A percentile compares a stretch with the other conserved stretches of the same genome.
Evolutionary conservation across 176 grass and related monocot species (phyloP).

Genomic region (Aegilops bicornis): DNA sequence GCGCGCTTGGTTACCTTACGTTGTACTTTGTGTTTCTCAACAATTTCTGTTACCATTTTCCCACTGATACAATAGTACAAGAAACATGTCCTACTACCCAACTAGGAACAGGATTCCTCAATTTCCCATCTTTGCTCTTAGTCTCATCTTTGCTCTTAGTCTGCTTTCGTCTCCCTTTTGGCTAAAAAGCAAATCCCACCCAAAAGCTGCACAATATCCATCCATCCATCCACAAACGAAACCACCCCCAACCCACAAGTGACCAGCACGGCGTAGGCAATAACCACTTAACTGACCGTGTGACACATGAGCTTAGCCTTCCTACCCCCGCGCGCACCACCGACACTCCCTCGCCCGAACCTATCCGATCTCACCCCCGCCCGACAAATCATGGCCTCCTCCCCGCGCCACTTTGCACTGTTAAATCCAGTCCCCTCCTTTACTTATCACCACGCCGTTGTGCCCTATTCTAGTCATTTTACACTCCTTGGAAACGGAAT

Average conservation of each 20-base stretch:
- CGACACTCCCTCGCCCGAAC: neutral
- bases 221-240: neutral
- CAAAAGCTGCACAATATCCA: neutral
- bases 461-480: neutral
- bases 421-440: neutral
- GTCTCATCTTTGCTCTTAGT: neutral
- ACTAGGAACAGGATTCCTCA: neutral
- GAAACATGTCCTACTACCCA: neutral
- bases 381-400: neutral
- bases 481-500: neutral
- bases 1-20: no score
- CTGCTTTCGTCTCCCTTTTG: neutral
- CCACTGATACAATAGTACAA: neutral
- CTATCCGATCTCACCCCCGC: neutral
- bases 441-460: neutral
- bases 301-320: neutral
- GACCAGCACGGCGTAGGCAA: neutral
- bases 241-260: neutral
- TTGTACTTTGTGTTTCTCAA: no score
- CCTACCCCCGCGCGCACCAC: neutral
- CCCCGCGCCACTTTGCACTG: neutral
- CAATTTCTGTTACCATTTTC: neutral
- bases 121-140: neutral
- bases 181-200: constrained; percentile 1
- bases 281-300: constrained; percentile 21